phyloP scores from a whole-genome alignment of 2,329 filamentous ascomycete species.

The Verticillium nubilum region DNA sequence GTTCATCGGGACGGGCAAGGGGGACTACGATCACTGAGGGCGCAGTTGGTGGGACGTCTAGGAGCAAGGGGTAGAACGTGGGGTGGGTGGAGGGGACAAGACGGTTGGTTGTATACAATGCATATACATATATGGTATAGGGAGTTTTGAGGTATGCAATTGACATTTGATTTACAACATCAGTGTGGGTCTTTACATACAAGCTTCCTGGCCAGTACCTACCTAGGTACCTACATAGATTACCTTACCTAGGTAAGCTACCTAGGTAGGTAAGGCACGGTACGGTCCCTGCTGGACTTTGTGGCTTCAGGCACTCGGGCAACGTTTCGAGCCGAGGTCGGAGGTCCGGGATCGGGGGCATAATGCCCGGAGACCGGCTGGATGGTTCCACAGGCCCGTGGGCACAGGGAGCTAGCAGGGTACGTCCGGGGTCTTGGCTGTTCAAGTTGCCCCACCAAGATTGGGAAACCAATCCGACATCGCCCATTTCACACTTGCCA shows the following conservation, averaged over 20 bases:
- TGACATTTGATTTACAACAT: too few species aligned
- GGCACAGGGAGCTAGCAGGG: background rate
- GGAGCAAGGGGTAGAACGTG: too few species aligned
- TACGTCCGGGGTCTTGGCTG: background rate
- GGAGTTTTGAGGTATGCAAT: background rate
- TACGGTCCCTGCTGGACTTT: too few species aligned
- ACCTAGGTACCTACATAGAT: too few species aligned
- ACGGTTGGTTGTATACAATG: background rate
- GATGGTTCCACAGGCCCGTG: background rate
- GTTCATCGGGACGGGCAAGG: constrained; percentile 11
- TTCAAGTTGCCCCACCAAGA: background rate
- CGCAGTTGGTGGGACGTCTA: background rate
- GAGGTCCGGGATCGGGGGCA: background rate
- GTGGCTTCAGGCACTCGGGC: background rate
- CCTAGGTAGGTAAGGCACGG: background rate
- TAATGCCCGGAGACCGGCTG: background rate
- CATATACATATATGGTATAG: background rate
- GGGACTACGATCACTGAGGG: constrained; percentile 8
- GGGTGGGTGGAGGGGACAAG: background rate
- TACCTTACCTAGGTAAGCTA: too few species aligned
- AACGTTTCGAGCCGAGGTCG: constrained; percentile 1
- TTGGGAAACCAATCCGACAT: constrained; percentile 12
- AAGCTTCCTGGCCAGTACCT: too few species aligned
- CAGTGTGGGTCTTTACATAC: too few species aligned
- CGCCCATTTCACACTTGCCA: constrained; percentile 12